Base-by-base conservation (phyloP, 228 moss, liverwort and hornwort genomes). In the Sphagnum magellanicum region DNA sequence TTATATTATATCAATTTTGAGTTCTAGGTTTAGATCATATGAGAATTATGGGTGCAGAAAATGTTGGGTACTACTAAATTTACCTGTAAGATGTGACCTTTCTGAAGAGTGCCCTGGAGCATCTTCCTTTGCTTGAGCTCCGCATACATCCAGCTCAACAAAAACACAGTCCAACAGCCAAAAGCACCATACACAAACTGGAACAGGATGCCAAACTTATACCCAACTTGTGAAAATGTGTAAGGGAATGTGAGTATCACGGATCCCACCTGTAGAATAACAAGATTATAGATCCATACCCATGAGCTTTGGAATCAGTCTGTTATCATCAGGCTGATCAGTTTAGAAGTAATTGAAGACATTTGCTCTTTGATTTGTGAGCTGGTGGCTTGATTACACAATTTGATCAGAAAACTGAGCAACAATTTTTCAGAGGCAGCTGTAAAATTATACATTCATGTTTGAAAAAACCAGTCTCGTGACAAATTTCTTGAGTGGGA, bases 71-170 rank as follows among this genome's bases (percentile, higher is more conserved):
- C 32, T 32, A 32, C 32, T 32, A 32, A 32, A 32, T 32, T 60
- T 50, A 78, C 78, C 65, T 78, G 78, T 50, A 78, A 55, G 32
- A 78, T 70, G 70, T 78, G 74, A 16, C 78, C 55, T 49, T 70
- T 69, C 53, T 70, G 49, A 4, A 74, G 52, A 53, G 52, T 10
- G 17, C 48, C 16, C 58, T 16, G 48, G 14, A 10, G 13, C 7
- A n/a, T 15, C 49, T 53, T 73, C 15, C 73, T 52, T 5, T 49
- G 4, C 5, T 32, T 9, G 16, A 66, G 46, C 50, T 74, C 74
- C 10, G 68, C 49, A 60, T 74, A 74, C 67, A 74, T 16, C 67
- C 68, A 68, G 61, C 61, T 48, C 7, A 74, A 60, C 14, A 74
- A 60, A 48, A 59, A 74, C 49, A 68, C 74, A 0, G 74, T 74